phyloP scores from a whole-genome alignment of 2,329 filamentous ascomycete species.

The Penicillium sp. region DNA sequence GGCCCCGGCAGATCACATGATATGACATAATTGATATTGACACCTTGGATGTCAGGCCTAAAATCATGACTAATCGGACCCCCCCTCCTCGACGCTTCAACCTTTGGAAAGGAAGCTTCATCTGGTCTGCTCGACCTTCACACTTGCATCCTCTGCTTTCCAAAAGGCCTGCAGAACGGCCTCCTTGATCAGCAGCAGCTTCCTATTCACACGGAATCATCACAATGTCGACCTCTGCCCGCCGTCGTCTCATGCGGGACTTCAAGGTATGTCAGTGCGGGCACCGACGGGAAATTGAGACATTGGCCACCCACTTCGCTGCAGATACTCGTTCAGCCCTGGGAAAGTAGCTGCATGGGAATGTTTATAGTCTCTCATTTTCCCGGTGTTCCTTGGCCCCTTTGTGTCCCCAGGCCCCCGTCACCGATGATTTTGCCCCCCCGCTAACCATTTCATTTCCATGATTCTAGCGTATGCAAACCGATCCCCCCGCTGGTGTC shows the following conservation, averaged over 20 bases:
- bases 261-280: constrained; percentile 75
- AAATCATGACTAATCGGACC: constrained; percentile 12
- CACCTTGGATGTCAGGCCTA: background rate
- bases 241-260: constrained; percentile 96
- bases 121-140: constrained; percentile 1
- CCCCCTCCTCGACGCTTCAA: constrained; percentile 14
- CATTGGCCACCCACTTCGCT: constrained; percentile 6
- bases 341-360: background rate
- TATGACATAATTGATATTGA: constrained; percentile 17
- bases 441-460: constrained; percentile 15
- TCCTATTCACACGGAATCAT: constrained; percentile 9
- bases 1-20: constrained; percentile 25
- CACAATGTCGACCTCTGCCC: constrained; percentile 86
- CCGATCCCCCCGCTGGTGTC: constrained; percentile 93
- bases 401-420: background rate
- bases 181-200: constrained; percentile 6
- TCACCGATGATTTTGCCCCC: constrained; percentile 7
- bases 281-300: constrained; percentile 1
- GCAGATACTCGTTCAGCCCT: background rate
- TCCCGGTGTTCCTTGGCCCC: background rate
- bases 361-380: background rate
- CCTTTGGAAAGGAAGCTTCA: constrained; percentile 1
- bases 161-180: background rate
- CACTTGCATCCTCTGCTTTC: background rate
- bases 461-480: constrained; percentile 86